Percentiles rank a stretch among this genome's conserved stretches.
These are phyloP conservation scores for Ulmus americana DNA, from an alignment of 331 rosid species.

Conservation along the genomic window DNA sequence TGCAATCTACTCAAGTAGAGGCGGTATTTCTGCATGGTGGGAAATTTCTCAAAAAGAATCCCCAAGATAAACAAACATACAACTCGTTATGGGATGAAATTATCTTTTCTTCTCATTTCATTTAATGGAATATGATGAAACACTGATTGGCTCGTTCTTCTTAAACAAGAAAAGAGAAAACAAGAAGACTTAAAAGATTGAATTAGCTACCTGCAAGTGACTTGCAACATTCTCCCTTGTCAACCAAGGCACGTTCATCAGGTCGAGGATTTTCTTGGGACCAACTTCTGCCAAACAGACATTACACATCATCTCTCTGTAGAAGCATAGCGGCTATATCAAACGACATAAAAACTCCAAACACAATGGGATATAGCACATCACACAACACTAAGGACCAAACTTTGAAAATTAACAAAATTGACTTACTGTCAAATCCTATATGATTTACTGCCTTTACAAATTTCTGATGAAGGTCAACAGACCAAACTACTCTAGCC, in stretches of 20 bases:
- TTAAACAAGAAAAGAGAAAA: no score
- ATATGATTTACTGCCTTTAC: constrained; percentile 92
- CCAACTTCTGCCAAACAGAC: constrained; percentile 92
- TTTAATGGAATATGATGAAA: not conserved
- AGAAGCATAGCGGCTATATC: constrained; percentile 27
- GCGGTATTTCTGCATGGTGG: constrained; percentile 70
- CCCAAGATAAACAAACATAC: constrained; percentile 10
- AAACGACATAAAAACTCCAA: constrained; percentile 9
- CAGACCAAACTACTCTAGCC: constrained; percentile 96
- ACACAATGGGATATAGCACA: not conserved
- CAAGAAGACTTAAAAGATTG: no score
- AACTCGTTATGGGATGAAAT: constrained; percentile 1
- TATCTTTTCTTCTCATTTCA: not conserved
- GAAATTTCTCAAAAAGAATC: constrained; percentile 22
- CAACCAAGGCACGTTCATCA: constrained; percentile 91
- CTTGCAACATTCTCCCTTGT: constrained; percentile 95
- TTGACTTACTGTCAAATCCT: constrained; percentile 84
- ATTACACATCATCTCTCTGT: constrained; percentile 38
- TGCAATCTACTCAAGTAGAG: constrained; percentile 87
- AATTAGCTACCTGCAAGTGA: constrained; percentile 78
- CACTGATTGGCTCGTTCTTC: no score
- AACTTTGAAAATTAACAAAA: constrained; percentile 3
- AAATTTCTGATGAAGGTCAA: constrained; percentile 95
- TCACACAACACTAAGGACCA: constrained; percentile 3
- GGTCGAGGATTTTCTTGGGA: constrained; percentile 85